These are phyloP conservation scores for Fusarium pseudonygamai DNA, from an alignment of 2,329 filamentous ascomycete genomes.

Conservation along the genomic window DNA sequence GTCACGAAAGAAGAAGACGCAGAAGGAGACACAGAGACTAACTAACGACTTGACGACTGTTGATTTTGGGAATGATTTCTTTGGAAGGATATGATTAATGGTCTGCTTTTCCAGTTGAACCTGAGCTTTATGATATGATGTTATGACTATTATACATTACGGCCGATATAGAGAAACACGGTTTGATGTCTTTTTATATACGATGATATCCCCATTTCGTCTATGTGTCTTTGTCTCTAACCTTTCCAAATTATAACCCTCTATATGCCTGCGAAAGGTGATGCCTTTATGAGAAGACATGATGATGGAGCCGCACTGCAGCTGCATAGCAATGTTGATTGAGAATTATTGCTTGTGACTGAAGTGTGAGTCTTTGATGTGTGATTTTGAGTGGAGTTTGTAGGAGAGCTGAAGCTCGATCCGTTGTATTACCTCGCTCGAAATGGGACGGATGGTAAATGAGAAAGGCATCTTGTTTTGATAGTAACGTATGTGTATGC, in stretches of 20 bases:
- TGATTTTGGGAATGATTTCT: constrained; percentile 19
- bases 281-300: background rate
- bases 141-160: constrained; percentile 42
- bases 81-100: constrained; percentile 29
- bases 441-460: background rate
- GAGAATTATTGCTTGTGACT: background rate
- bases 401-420: background rate
- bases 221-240: background rate
- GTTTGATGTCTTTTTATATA: constrained; percentile 23
- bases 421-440: background rate
- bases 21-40: constrained; percentile 29
- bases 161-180: constrained; percentile 40
- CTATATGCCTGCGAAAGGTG: background rate
- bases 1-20: constrained; percentile 26
- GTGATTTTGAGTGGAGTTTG: background rate
- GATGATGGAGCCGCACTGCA: background rate
- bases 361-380: background rate
- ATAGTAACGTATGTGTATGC: no score
- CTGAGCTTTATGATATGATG: constrained; percentile 34
- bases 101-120: constrained; percentile 18
- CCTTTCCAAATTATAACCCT: background rate
- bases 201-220: background rate
- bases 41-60: constrained; percentile 41
- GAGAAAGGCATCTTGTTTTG: background rate
- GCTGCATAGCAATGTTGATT: background rate